Evolutionary conservation across 2,329 filamentous ascomycete genomes (phyloP).

Genomic region (Plenodomus lindquistii): DNA sequence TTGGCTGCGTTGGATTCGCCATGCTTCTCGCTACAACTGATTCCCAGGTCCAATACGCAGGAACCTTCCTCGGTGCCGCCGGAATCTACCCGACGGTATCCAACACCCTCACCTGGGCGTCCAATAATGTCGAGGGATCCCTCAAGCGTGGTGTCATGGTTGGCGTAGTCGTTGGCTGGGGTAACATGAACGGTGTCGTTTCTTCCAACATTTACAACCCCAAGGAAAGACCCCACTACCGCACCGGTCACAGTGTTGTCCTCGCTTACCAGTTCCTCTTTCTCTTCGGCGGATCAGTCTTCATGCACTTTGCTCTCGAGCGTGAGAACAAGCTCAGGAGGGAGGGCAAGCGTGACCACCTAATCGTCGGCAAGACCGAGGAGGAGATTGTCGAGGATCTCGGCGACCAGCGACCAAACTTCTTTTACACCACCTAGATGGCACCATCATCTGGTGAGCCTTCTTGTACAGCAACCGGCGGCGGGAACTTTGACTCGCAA

Average conservation of each 20-base stretch:
- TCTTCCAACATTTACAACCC: slow-evolving; percentile 75
- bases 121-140: slow-evolving; percentile 90
- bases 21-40: slow-evolving; percentile 73
- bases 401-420: slow-evolving; percentile 72
- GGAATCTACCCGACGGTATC: slow-evolving; percentile 88
- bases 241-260: slow-evolving; percentile 74
- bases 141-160: slow-evolving; percentile 90
- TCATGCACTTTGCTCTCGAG: slow-evolving; percentile 66
- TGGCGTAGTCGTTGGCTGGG: slow-evolving; percentile 87
- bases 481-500: neutral
- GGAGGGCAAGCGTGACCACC: slow-evolving; percentile 67
- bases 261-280: slow-evolving; percentile 73
- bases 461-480: neutral
- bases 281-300: slow-evolving; percentile 69
- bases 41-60: slow-evolving; percentile 76
- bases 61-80: slow-evolving; percentile 79
- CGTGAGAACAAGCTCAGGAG: slow-evolving; percentile 70
- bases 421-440: slow-evolving; percentile 66
- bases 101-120: slow-evolving; percentile 85
- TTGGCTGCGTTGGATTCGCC: slow-evolving; percentile 77
- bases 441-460: neutral
- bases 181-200: slow-evolving; percentile 88
- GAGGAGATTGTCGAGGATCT: slow-evolving; percentile 67
- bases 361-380: slow-evolving; percentile 66
- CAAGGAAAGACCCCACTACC: slow-evolving; percentile 66